Percentiles rank a stretch among this genome's conserved stretches.
These are phyloP conservation scores for Phytophthora cryptogea DNA, from an alignment of 352 stramenopile genomes.

Conservation along the genomic window DNA sequence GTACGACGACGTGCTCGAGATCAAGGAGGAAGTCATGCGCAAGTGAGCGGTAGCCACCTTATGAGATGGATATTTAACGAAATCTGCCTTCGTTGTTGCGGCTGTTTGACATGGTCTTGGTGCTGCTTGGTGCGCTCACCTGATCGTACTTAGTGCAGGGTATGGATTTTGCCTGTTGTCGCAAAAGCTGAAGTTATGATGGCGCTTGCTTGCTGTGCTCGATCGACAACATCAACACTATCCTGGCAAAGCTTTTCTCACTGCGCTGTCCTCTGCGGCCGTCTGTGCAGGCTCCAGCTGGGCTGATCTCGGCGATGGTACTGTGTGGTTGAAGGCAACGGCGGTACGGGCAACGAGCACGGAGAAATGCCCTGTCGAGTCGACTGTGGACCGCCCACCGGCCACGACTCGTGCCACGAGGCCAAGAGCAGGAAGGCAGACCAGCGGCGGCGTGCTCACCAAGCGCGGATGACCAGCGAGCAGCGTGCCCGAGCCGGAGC, in stretches of 20 bases:
- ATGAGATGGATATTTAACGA: constrained; percentile 38
- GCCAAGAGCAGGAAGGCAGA: background rate
- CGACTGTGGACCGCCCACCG: background rate
- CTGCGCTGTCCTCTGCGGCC: background rate
- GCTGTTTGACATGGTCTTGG: constrained; percentile 10
- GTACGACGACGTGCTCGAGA: constrained; percentile 73
- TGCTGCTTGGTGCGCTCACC: background rate
- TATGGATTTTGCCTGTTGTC: constrained; percentile 13
- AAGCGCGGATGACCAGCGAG: background rate
- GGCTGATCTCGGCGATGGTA: background rate
- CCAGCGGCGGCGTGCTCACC: background rate
- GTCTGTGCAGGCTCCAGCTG: constrained; percentile 1
- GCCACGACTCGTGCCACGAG: background rate
- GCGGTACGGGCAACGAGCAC: constrained; percentile 1
- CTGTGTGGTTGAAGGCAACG: constrained; percentile 1
- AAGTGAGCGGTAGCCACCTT: constrained; percentile 44
- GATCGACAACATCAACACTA: background rate
- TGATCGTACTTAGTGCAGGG: constrained; percentile 1
- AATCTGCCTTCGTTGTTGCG: constrained; percentile 1
- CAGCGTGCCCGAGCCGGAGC: background rate
- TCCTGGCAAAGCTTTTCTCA: background rate
- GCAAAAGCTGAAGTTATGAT: constrained; percentile 10
- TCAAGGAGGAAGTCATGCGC: constrained; percentile 72
- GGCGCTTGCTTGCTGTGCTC: background rate
- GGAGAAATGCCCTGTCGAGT: background rate